A percentile compares a stretch with the other conserved stretches of the same genome.
Conservation (phyloP, 495 filamentous ascomycete species). For the Aspergillus indologenus region DNA sequence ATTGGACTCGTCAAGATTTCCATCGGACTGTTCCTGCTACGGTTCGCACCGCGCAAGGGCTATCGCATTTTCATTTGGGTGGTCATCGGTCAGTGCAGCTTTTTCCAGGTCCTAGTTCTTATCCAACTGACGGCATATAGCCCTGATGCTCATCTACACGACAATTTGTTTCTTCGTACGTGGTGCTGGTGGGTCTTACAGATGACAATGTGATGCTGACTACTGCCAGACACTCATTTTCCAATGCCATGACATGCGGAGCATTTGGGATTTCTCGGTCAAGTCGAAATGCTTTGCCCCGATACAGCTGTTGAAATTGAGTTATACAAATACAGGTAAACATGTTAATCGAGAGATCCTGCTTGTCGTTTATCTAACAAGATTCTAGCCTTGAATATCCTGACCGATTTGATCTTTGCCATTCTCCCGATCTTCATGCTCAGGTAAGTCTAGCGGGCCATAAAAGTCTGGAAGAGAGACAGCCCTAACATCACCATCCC, state of each 20-base stretch:
- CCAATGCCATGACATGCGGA: slow-evolving; percentile 22
- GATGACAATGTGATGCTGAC: not conserved
- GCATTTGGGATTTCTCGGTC: slow-evolving; percentile 36
- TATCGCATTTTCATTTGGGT: slow-evolving; percentile 37
- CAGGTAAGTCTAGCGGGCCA: slow-evolving; percentile 11
- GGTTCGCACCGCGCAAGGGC: slow-evolving; percentile 30
- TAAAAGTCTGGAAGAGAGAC: not conserved
- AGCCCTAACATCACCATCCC: slow-evolving; percentile 10
- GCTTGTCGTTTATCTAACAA: not conserved
- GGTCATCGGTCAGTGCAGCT: slow-evolving; percentile 21
- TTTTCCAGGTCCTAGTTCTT: too few relatives aligned
- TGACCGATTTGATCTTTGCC: slow-evolving; percentile 43
- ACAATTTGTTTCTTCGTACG: slow-evolving; percentile 27
- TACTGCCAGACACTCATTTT: slow-evolving; percentile 22
- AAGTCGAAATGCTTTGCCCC: slow-evolving; percentile 33
- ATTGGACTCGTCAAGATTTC: slow-evolving; percentile 46
- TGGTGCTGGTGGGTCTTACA: not conserved
- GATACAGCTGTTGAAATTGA: slow-evolving; percentile 27
- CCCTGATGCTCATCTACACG: slow-evolving; percentile 40
- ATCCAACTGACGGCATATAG: slow-evolving; percentile 18
- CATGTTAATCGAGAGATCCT: too few relatives aligned
- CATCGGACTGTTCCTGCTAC: slow-evolving; percentile 45
- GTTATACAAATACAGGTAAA: slow-evolving; percentile 34
- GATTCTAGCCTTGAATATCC: slow-evolving; percentile 34
- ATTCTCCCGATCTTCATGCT: slow-evolving; percentile 42